Conservation (phyloP, 768 basidiomycete species). For the Rhizopogon salebrosus region DNA sequence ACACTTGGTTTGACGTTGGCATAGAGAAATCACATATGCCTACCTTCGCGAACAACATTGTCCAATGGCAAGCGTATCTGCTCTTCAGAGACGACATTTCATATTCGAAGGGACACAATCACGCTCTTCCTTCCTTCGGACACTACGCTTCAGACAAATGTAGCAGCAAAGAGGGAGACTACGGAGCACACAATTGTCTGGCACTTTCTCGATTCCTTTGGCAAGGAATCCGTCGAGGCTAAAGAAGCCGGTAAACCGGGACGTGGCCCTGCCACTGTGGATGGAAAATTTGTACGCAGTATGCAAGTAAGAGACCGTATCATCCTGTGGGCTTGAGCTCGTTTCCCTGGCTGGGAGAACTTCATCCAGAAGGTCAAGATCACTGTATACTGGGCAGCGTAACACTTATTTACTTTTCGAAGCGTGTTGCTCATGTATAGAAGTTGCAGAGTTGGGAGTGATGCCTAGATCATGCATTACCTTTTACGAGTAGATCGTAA, state of each 20-base stretch:
- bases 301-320: not conserved
- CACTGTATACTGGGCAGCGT: constrained; percentile 2
- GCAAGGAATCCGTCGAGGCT: not conserved
- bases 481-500: too few species aligned
- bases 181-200: not conserved
- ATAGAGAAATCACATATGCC: not conserved
- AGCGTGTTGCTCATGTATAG: too few species aligned
- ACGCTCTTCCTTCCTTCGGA: not conserved
- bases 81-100: not conserved
- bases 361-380: not conserved
- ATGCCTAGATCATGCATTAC: too few species aligned
- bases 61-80: not conserved
- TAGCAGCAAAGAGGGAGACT: not conserved
- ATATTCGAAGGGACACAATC: not conserved
- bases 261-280: not conserved
- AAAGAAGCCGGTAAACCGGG: not conserved
- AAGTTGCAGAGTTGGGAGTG: too few species aligned
- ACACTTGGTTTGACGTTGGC: not conserved
- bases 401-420: too few species aligned
- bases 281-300: not conserved
- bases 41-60: not conserved
- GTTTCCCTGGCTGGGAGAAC: not conserved
- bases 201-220: not conserved
- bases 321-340: not conserved
- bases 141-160: not conserved